Conservation (phyloP, 306 rosid species). For the Ormosia emarginata region DNA sequence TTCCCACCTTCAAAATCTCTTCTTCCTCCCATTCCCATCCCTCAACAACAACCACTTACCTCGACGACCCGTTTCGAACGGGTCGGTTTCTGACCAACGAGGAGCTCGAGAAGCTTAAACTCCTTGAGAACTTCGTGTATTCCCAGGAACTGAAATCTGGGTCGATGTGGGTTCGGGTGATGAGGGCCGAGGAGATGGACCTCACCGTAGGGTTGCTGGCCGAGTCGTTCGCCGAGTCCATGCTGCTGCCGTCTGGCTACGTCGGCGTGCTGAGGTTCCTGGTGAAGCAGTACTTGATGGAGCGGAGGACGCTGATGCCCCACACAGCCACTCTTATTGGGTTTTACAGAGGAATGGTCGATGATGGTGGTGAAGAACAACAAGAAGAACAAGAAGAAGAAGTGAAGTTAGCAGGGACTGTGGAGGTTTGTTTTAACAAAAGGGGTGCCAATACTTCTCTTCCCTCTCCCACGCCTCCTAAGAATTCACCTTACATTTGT, state of each 20-base stretch:
- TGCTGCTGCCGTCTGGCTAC: conserved; percentile 63
- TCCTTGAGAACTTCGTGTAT: conserved; percentile 53
- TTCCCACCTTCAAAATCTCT: conserved; percentile 38
- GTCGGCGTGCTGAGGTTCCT: conserved; percentile 50
- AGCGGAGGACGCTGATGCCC: conserved; percentile 60
- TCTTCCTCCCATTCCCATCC: conserved; percentile 23
- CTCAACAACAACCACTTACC: background rate
- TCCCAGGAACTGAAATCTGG: conserved; percentile 62
- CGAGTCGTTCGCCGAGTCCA: conserved; percentile 75
- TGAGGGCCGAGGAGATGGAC: conserved; percentile 64
- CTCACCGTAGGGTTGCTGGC: conserved; percentile 59
- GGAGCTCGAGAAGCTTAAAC: conserved; percentile 55
- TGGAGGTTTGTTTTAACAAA: conserved; percentile 73
- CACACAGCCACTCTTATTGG: conserved; percentile 77
- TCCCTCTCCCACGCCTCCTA: conserved; percentile 83
- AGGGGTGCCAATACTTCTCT: conserved; percentile 65
- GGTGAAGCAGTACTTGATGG: conserved; percentile 72
- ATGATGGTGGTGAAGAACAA: conserved; percentile 23
- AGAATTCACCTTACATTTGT: conserved; percentile 66
- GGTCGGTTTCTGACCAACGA: conserved; percentile 60
- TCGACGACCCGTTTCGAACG: conserved; percentile 48
- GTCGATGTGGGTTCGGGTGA: conserved; percentile 64
- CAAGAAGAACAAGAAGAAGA: conserved; percentile 9
- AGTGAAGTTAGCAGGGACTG: conserved; percentile 73
- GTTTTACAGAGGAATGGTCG: conserved; percentile 45